Evolutionary conservation across 2,329 filamentous ascomycete genomes (phyloP).

Genomic region (Phyllosticta citrichinensis): DNA sequence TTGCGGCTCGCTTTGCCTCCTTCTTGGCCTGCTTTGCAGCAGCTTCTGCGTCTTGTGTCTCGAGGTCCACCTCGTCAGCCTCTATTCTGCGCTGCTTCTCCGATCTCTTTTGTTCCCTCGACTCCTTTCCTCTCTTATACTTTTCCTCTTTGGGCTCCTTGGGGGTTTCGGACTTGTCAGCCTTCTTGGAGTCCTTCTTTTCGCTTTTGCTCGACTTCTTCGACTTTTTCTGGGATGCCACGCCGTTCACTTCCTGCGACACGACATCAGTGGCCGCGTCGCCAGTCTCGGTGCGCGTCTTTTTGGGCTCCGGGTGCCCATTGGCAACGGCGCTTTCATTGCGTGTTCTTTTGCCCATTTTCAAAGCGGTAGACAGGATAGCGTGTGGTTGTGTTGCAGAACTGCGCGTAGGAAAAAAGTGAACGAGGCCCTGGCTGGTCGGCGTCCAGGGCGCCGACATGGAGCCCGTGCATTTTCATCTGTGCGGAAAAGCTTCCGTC

Average conservation of each 20-base stretch:
- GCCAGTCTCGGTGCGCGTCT: slow-evolving; percentile 27
- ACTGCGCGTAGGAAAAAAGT: not conserved
- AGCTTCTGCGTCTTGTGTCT: slow-evolving; percentile 19
- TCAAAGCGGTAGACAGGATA: not conserved
- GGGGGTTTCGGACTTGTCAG: not conserved
- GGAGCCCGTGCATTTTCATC: not conserved
- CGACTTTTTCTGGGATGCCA: slow-evolving; percentile 32
- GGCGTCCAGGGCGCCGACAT: not conserved
- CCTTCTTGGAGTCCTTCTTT: slow-evolving; percentile 23
- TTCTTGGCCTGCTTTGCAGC: slow-evolving; percentile 24
- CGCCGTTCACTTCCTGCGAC: slow-evolving; percentile 14
- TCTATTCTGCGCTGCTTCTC: not conserved
- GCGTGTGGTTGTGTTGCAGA: not conserved
- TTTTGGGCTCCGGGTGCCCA: slow-evolving; percentile 21
- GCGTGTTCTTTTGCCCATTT: slow-evolving; percentile 28
- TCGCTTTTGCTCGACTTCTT: slow-evolving; percentile 20
- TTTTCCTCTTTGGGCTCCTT: slow-evolving; percentile 16
- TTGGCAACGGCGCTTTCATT: slow-evolving; percentile 22
- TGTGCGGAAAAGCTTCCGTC: not conserved
- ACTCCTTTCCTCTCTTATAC: slow-evolving; percentile 7
- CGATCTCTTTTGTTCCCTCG: slow-evolving; percentile 12
- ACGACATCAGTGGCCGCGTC: slow-evolving; percentile 13
- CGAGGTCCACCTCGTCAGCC: not conserved
- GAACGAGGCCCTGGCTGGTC: not conserved
- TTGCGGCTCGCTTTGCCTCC: slow-evolving; percentile 16